Base-by-base conservation (phyloP, 495 filamentous ascomycete species). In the Massariosphaeria phaeospora region DNA sequence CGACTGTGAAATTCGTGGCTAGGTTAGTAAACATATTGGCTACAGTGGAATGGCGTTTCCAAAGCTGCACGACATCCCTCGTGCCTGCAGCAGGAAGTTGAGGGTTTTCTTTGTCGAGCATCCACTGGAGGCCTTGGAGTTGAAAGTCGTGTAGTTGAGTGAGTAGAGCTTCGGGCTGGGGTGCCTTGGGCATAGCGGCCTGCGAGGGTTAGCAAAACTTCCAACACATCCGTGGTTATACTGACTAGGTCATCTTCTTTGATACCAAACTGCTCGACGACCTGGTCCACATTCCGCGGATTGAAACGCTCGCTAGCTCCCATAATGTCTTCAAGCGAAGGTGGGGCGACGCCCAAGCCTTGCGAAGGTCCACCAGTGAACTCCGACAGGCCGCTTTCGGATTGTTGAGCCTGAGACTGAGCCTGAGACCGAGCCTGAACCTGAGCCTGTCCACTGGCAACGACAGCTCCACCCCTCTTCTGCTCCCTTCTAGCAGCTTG, bases 91-190 rank as follows among this genome's bases (percentile, higher is more conserved):
- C 50, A 4, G 91, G 88, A 21, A 88, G 72, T 12, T 71, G 62
- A 0, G 88, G 88, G 21, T 76, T 79, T 65, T 96, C 91, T 60
- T 85, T 85, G 24, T 78, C 72, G 12, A 83, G 75, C 75, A 96
- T 77, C 91, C 91, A 96, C 35, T 81, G 82, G 24, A 96, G 75
- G 7, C 88, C 90, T 69, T 80, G 82, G 8, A 86, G 82, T 61
- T 96, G 91, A 64, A 91, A 93, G 4, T 86, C 84, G 35, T 95
- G 76, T 24, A 96, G 68, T 35, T 78, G 66, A 0, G 88, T 86
- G 15, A 73, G 62, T 27, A 96, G 70, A 12, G 68, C 70, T 8
- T 72, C 62, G 0, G 91, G 91, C 53, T 84, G 84, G 2, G 78
- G 64, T 1, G 83, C 86, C 74, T 80, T 80, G 11, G 89, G 88